phyloP scores from a whole-genome alignment of 2,329 filamentous ascomycete genomes.

The Phaeoacremonium minimum region DNA sequence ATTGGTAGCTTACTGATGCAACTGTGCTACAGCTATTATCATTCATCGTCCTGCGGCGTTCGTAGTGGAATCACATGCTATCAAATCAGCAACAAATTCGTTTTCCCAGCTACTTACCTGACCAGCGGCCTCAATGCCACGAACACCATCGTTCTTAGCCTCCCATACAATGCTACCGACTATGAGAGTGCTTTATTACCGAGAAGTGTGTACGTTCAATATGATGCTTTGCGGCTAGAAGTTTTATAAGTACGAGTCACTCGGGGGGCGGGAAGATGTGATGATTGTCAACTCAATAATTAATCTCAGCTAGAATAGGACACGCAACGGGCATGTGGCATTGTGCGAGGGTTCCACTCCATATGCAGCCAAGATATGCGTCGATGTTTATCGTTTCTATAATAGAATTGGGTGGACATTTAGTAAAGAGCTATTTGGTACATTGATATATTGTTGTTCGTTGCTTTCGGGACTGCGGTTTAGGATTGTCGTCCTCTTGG shows the following conservation, averaged over 20 bases:
- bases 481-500: no score
- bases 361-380: no score
- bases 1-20: not conserved
- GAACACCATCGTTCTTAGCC: conserved; percentile 52
- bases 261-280: no score
- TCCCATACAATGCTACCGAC: conserved; percentile 56
- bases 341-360: no score
- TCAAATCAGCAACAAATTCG: conserved; percentile 55
- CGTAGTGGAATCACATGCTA: conserved; percentile 59
- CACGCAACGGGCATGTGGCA: no score
- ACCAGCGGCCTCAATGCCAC: conserved; percentile 32
- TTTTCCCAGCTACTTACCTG: conserved; percentile 44
- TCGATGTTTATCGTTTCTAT: no score
- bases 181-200: conserved; percentile 54
- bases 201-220: conserved; percentile 56
- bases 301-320: no score
- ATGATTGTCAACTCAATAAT: no score
- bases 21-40: conserved; percentile 36
- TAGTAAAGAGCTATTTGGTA: no score
- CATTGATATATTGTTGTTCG: no score
- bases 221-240: conserved; percentile 60
- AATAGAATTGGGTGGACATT: no score
- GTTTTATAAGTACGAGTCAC: not conserved
- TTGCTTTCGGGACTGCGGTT: no score
- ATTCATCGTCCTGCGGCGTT: conserved; percentile 56